These are phyloP conservation scores for Dendrobium huoshanense DNA, from an alignment of 106 monocot species.

Conservation along the genomic window DNA sequence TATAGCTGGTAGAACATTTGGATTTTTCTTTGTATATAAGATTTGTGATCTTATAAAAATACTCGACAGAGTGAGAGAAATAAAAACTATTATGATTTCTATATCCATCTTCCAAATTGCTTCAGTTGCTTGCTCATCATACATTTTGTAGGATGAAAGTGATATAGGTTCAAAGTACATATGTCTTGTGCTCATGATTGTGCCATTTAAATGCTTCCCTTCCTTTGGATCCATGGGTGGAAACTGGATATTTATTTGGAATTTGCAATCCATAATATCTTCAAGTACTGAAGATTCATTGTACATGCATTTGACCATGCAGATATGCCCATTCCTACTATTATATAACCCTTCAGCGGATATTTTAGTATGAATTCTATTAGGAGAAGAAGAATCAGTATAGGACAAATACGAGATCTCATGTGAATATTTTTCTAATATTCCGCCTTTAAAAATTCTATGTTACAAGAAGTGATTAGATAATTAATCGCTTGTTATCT, in stretches of 20 bases:
- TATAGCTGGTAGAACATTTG: slow-evolving; percentile 36
- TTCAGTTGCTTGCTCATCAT: background rate
- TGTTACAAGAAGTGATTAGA: too few relatives aligned
- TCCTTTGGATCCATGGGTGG: slow-evolving; percentile 25
- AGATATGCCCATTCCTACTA: slow-evolving; percentile 31
- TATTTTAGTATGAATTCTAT: slow-evolving; percentile 7
- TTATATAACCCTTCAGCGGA: slow-evolving; percentile 74
- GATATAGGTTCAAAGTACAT: slow-evolving; percentile 42
- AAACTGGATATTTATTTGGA: slow-evolving; percentile 40
- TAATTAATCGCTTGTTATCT: too few relatives aligned
- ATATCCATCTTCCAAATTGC: slow-evolving; percentile 40
- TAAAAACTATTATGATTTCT: slow-evolving; percentile 46
- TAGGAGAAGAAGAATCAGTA: background rate
- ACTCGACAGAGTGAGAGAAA: slow-evolving; percentile 50
- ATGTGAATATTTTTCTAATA: too few relatives aligned
- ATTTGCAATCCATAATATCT: slow-evolving; percentile 34
- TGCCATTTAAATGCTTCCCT: slow-evolving; percentile 20
- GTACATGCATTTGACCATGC: slow-evolving; percentile 49
- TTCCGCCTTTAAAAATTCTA: too few relatives aligned
- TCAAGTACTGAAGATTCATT: background rate
- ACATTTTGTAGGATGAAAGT: slow-evolving; percentile 40
- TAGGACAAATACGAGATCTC: slow-evolving; percentile 5
- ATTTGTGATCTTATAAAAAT: slow-evolving; percentile 45
- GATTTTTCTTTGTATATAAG: slow-evolving; percentile 35
- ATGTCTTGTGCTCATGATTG: slow-evolving; percentile 39